phyloP scores from a whole-genome alignment of 2,329 filamentous ascomycete genomes.

The Aspergillus uvarum region DNA sequence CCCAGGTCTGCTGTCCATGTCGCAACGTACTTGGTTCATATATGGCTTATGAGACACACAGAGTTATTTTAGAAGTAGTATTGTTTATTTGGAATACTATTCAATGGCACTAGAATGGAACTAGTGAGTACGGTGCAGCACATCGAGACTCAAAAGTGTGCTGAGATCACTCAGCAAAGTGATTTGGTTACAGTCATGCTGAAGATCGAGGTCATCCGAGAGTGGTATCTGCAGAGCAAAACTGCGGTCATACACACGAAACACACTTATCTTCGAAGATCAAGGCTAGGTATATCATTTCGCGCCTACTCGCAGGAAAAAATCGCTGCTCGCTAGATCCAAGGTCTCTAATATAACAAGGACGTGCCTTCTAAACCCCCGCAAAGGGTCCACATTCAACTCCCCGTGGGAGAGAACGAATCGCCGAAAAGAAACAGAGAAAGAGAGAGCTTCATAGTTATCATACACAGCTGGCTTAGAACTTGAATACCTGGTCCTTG shows the following conservation, averaged over 20 bases:
- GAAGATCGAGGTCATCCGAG: background rate
- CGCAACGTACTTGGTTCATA: too few species aligned
- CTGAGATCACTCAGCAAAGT: too few species aligned
- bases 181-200: too few species aligned
- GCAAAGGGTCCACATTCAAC: background rate
- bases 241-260: background rate
- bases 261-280: background rate
- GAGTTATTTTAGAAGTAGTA: too few species aligned
- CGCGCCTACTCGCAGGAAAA: background rate
- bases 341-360: background rate
- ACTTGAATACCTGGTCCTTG: conserved; percentile 95
- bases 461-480: conserved; percentile 51
- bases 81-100: too few species aligned
- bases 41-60: too few species aligned
- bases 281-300: background rate
- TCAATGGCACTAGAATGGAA: too few species aligned
- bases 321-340: conserved; percentile 1
- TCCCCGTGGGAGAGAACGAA: too few species aligned
- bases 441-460: background rate
- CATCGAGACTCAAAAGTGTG: too few species aligned
- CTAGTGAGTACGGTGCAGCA: too few species aligned
- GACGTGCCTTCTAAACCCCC: background rate
- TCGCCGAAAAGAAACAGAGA: background rate
- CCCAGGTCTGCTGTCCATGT: too few species aligned
- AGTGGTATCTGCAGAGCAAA: background rate